Percentiles rank a stretch among this genome's conserved stretches.
These are phyloP conservation scores for Canna indica DNA, from an alignment of 176 grass and related monocot genomes.

Conservation along the genomic window DNA sequence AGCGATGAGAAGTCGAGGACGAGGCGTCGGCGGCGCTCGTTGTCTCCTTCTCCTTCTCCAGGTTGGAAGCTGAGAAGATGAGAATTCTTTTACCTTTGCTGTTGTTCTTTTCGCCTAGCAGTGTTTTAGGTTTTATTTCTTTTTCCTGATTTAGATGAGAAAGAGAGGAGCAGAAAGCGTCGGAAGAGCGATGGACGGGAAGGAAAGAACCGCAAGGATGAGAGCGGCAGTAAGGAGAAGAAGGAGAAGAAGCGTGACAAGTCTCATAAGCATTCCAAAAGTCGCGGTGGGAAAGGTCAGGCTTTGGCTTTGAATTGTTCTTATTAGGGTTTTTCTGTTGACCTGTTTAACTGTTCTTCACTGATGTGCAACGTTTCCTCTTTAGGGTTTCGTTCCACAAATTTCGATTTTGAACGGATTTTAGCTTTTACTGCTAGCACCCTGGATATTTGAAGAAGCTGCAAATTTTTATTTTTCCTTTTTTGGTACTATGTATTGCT, in stretches of 20 bases:
- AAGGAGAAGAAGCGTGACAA: slow-evolving; percentile 30
- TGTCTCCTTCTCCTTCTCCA: slow-evolving; percentile 36
- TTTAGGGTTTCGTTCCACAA: neutral
- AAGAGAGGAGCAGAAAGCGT: slow-evolving; percentile 44
- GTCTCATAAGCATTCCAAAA: slow-evolving; percentile 34
- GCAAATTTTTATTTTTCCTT: slow-evolving; percentile 1
- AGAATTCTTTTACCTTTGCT: neutral
- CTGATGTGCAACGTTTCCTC: neutral
- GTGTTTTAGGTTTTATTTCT: neutral
- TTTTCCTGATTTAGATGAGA: slow-evolving; percentile 37
- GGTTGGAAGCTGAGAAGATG: neutral
- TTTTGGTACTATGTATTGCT: neutral
- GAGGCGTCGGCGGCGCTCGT: slow-evolving; percentile 17
- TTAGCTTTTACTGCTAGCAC: neutral
- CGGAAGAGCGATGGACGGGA: slow-evolving; percentile 32
- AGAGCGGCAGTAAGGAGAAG: slow-evolving; percentile 23
- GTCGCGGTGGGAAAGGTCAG: slow-evolving; percentile 57
- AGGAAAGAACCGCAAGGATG: slow-evolving; percentile 30
- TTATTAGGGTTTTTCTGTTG: neutral
- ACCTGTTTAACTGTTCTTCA: neutral
- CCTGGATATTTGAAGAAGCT: neutral
- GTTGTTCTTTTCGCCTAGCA: neutral
- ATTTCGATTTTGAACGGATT: neutral
- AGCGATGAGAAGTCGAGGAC: slow-evolving; percentile 55
- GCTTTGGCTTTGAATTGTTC: neutral